Percentiles rank a stretch among this genome's conserved stretches.
Conservation (phyloP, 169 alveolate species). For the Plasmodium ovale region DNA sequence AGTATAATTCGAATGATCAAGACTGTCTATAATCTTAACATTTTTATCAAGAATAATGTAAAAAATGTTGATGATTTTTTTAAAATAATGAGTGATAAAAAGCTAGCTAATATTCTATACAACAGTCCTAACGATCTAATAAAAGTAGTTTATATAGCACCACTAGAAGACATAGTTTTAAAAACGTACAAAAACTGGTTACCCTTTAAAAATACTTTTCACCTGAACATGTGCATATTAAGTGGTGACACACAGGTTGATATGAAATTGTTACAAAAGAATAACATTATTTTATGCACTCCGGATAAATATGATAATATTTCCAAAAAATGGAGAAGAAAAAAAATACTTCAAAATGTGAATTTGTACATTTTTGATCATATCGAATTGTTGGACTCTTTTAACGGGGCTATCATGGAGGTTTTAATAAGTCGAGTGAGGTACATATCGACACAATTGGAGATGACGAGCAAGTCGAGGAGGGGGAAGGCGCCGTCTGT, state of each 20-base stretch:
- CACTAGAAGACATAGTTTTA: conserved; percentile 44
- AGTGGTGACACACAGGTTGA: conserved; percentile 92
- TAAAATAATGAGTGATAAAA: conserved; percentile 43
- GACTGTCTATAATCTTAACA: not conserved
- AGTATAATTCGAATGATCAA: conserved; percentile 8
- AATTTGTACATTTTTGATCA: conserved; percentile 95
- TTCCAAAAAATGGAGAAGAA: conserved; percentile 93
- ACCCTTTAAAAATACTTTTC: not conserved
- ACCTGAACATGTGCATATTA: conserved; percentile 78
- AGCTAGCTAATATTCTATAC: conserved; percentile 1
- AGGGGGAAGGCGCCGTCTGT: not conserved
- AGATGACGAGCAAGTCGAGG: conserved; percentile 29
- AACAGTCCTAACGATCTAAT: conserved; percentile 19
- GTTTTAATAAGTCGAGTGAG: conserved; percentile 96
- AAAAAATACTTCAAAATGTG: conserved; percentile 86
- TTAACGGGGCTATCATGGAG: conserved; percentile 92
- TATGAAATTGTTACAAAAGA: conserved; percentile 82
- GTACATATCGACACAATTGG: conserved; percentile 91
- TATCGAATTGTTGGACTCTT: conserved; percentile 92
- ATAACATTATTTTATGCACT: conserved; percentile 91
- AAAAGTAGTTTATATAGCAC: conserved; percentile 70
- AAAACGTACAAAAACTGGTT: conserved; percentile 63
- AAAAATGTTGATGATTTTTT: conserved; percentile 16
- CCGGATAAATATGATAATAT: conserved; percentile 94
- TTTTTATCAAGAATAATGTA: conserved; percentile 19